Percentiles rank a stretch among this genome's conserved stretches.
These are phyloP conservation scores for Porphyra umbilicalis DNA, from an alignment of 31 red algal genomes.

Conservation along the genomic window DNA sequence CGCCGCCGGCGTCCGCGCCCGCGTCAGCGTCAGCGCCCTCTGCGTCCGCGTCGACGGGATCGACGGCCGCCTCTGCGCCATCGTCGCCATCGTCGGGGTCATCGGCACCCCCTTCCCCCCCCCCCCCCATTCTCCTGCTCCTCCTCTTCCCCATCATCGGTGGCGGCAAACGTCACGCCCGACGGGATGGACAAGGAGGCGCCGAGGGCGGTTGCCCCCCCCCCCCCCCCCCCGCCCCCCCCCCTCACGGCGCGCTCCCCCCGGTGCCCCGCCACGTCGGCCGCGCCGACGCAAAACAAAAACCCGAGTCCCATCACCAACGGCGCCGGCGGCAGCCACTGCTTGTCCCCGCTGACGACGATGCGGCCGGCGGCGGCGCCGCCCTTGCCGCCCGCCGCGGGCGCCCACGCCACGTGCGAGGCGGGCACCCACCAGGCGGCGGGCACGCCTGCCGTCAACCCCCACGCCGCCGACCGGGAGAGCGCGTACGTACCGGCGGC, in stretches of 20 bases:
- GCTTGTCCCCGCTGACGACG: slow-evolving; percentile 82
- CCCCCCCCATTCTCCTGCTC: neutral
- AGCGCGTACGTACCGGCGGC: slow-evolving; percentile 87
- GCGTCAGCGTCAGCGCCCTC: neutral
- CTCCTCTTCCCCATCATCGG: neutral
- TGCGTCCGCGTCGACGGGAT: neutral
- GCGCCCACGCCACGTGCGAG: slow-evolving; percentile 63
- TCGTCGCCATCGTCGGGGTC: neutral
- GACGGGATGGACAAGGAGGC: neutral
- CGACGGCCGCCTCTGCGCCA: neutral
- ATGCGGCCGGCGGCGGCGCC: slow-evolving; percentile 48
- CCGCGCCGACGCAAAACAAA: slow-evolving; percentile 68
- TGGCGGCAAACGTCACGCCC: neutral
- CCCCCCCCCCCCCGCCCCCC: slow-evolving; percentile 4
- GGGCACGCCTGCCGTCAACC: slow-evolving; percentile 53
- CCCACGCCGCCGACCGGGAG: slow-evolving; percentile 86
- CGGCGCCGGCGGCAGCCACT: slow-evolving; percentile 67
- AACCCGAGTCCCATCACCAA: slow-evolving; percentile 91
- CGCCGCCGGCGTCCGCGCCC: neutral
- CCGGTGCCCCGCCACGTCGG: slow-evolving; percentile 36
- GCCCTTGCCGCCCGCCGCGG: slow-evolving; percentile 56
- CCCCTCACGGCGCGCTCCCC: slow-evolving; percentile 57
- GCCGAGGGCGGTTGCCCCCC: neutral
- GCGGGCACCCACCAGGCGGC: slow-evolving; percentile 95
- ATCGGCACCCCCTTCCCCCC: neutral